A percentile compares a stretch with the other conserved stretches of the same genome.
Evolutionary conservation across 2,329 filamentous ascomycete genomes (phyloP).

Genomic region (Zymoseptoria brevis): DNA sequence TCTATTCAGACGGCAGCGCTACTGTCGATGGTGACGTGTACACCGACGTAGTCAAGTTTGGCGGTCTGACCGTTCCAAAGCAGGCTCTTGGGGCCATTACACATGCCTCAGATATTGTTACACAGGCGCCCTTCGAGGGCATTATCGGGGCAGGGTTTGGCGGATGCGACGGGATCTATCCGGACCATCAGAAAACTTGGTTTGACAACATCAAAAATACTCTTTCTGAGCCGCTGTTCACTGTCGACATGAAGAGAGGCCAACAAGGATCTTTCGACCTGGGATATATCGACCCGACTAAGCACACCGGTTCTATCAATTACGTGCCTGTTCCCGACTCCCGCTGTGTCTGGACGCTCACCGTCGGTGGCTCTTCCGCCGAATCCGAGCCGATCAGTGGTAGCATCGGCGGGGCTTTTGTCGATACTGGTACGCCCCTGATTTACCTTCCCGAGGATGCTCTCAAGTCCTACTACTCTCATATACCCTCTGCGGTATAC

Average conservation of each 20-base stretch:
- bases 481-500: conserved; percentile 34
- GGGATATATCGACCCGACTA: conserved; percentile 56
- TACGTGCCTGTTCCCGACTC: conserved; percentile 56
- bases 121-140: background rate
- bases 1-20: background rate
- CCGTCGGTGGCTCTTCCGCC: conserved; percentile 36
- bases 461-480: conserved; percentile 35
- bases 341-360: conserved; percentile 62
- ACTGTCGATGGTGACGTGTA: background rate
- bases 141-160: background rate
- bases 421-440: conserved; percentile 53
- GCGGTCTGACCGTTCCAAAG: background rate
- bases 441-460: conserved; percentile 49
- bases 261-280: conserved; percentile 62
- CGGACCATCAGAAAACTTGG: conserved; percentile 54
- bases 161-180: background rate
- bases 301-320: conserved; percentile 55
- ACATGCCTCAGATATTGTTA: background rate
- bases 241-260: conserved; percentile 55
- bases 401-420: conserved; percentile 33
- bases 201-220: conserved; percentile 60
- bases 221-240: conserved; percentile 61
- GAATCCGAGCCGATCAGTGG: conserved; percentile 43
- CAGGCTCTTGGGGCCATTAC: background rate
- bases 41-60: background rate